phyloP scores from a whole-genome alignment of 768 basidiomycete species.

The Russula brevipes region DNA sequence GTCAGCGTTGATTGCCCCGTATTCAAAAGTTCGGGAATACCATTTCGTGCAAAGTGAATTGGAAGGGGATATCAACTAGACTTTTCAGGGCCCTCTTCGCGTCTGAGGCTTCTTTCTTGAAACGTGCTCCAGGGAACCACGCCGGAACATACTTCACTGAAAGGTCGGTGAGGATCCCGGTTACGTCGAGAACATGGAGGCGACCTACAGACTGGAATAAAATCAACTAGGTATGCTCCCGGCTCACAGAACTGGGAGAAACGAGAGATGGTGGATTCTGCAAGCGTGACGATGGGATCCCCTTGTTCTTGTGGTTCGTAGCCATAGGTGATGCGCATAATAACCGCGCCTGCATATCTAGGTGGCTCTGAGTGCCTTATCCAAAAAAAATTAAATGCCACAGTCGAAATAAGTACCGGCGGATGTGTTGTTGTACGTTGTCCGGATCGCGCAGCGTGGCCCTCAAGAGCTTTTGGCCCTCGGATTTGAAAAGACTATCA shows the following conservation, averaged over 20 bases:
- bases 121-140: constrained; percentile 7
- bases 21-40: background rate
- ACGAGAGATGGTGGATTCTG: background rate
- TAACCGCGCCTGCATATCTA: constrained; percentile 22
- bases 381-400: background rate
- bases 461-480: constrained; percentile 1
- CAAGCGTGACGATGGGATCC: background rate
- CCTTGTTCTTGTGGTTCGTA: constrained; percentile 13
- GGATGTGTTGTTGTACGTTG: background rate
- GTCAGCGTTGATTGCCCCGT: background rate
- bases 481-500: background rate
- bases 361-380: background rate
- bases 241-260: background rate
- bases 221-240: constrained; percentile 5
- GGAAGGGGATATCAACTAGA: constrained; percentile 1
- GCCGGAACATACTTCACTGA: constrained; percentile 7
- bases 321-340: constrained; percentile 28
- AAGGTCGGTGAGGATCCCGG: background rate
- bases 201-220: background rate
- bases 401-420: background rate
- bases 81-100: background rate
- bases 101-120: background rate
- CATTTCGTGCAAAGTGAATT: constrained; percentile 9
- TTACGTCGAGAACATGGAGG: background rate
- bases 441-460: background rate